Evolutionary conservation across 2,329 filamentous ascomycete genomes (phyloP), one percentile per base, ranked within the genome.

Genomic region (Hypoxylon sp.): DNA sequence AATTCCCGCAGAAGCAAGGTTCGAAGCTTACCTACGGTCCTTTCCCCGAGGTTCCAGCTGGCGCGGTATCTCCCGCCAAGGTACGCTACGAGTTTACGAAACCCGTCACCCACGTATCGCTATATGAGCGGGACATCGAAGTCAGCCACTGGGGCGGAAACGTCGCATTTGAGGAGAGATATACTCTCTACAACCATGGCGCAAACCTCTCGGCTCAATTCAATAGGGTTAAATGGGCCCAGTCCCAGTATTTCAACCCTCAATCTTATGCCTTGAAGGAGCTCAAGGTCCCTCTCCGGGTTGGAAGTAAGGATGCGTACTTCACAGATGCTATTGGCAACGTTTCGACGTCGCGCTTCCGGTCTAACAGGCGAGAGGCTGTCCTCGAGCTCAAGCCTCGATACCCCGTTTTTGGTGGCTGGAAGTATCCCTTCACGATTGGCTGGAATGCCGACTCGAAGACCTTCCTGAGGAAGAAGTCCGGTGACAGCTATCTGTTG

Each of bases 131-230:
- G 67, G 95, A 98, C 77, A 84, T 99, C 70, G 96, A 99, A 81
- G 91, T 99, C 75, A 97, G 93, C 79, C 96, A 98, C 82, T 99
- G 96, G 96, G 96, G 96, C 73, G 96, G 96, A 70, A 99, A 99
- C 79, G 82, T 98, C 60, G 96, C 96, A 1, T 94, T 95, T 55
- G 96, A 99, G 83, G 96, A 99, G 83, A 90, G 93, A 64, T 98
- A 97, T 82, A 93, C 91, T 81, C 86, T 98, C 73, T 89, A 89
- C 76, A 95, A 99, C 85, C 90, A 92, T 71, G 96, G 92, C 71
- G 97, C 96, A 55, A 91, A 92, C 79, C 85, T 95, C 55, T 86
- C 88, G 35, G 85, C 85, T 64, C 89, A 91, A 37, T 95, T 96
- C 83, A 91, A 89, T 76, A 89, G 93, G 35, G 90, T 94, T 70